Evolutionary conservation across 2,329 filamentous ascomycete genomes (phyloP).

Genomic region (Penicillium sp.): DNA sequence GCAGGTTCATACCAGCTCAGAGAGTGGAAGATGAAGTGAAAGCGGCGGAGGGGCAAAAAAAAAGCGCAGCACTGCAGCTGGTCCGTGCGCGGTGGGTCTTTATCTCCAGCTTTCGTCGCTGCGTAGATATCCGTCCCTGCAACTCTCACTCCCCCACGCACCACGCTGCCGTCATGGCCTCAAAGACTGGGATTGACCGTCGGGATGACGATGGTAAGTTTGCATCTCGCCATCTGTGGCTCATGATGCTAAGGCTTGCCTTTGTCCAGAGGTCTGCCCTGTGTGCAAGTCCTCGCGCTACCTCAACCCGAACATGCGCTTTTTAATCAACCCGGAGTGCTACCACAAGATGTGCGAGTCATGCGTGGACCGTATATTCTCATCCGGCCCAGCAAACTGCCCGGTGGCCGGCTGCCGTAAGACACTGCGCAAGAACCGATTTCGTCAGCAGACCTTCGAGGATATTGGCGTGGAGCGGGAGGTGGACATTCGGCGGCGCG

Average conservation of each 20-base stretch:
- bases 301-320: constrained; percentile 88
- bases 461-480: constrained; percentile 87
- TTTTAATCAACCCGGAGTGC: constrained; percentile 96
- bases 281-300: constrained; percentile 97
- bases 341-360: constrained; percentile 99
- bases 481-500: constrained; percentile 81
- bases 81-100: constrained; percentile 20
- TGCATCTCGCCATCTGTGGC: background rate
- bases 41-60: background rate
- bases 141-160: constrained; percentile 5
- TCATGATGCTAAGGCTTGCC: constrained; percentile 8
- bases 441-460: constrained; percentile 84
- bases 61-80: constrained; percentile 18
- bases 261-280: constrained; percentile 74
- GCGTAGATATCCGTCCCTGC: constrained; percentile 11
- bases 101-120: constrained; percentile 12
- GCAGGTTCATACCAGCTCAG: background rate
- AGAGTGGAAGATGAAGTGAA: constrained; percentile 11
- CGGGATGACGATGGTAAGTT: constrained; percentile 45
- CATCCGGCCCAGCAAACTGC: constrained; percentile 84
- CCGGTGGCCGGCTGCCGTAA: constrained; percentile 84
- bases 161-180: constrained; percentile 18
- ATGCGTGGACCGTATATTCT: constrained; percentile 93
- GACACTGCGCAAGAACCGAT: constrained; percentile 79
- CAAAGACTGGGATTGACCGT: constrained; percentile 33